Conservation (phyloP, 257 asterid genomes). For the Solanum sparsipilum region DNA sequence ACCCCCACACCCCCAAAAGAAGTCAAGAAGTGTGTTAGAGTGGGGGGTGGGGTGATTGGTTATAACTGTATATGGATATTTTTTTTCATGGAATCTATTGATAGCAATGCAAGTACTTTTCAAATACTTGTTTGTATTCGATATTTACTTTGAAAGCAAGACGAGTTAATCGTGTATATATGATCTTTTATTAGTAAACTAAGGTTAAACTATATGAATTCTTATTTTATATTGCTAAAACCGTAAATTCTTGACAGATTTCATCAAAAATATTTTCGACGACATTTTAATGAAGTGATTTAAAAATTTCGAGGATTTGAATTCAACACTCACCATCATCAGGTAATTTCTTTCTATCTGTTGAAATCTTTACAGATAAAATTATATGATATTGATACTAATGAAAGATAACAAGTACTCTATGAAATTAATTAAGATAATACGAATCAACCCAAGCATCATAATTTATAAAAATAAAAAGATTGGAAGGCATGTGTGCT, state of each 20-base stretch:
- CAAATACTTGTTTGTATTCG: background rate
- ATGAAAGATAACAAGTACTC: background rate
- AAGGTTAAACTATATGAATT: background rate
- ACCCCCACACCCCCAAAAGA: constrained; percentile 6
- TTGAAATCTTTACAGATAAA: background rate
- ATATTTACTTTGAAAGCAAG: background rate
- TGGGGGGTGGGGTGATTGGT: background rate
- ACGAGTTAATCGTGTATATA: background rate
- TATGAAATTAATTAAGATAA: background rate
- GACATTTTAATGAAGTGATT: background rate
- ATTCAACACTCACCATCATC: background rate
- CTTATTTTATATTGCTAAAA: background rate
- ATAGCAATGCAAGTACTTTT: background rate
- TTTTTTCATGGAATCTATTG: background rate
- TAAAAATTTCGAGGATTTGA: background rate
- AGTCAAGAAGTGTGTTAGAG: constrained; percentile 12
- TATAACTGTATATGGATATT: background rate
- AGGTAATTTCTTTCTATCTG: background rate
- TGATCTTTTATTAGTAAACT: background rate
- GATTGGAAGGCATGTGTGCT: constrained; percentile 32
- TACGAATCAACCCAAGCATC: background rate
- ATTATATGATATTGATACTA: background rate
- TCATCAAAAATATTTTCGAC: accelerated
- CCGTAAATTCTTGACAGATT: background rate
- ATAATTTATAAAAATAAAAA: background rate